Evolutionary conservation across 164 flowering plant genomes (phyloP).

Genomic region (Euptelea pleiosperma): DNA sequence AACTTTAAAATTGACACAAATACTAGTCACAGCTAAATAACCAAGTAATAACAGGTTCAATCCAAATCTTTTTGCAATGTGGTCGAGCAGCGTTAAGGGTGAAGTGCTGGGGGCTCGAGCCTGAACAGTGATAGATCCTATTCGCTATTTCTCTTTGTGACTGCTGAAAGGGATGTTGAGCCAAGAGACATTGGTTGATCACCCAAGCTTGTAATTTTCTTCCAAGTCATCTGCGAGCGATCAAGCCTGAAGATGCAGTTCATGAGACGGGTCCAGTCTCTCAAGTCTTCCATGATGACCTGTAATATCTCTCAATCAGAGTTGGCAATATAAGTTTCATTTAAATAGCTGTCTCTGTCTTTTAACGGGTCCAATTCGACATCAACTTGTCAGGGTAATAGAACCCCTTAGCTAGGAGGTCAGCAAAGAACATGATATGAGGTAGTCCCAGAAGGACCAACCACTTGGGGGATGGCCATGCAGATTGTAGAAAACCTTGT

Average conservation of each 20-base stretch:
- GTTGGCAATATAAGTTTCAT: not conserved
- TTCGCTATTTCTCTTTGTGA: not conserved
- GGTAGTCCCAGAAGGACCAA: no score
- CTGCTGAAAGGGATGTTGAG: not conserved
- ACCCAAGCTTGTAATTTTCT: not conserved
- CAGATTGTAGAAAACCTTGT: no score
- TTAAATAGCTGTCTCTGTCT: no score
- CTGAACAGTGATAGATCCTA: not conserved
- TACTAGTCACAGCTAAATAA: no score
- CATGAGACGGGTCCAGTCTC: no score
- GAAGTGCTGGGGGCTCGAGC: not conserved
- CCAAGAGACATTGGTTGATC: slow-evolving; percentile 1
- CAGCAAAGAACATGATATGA: no score
- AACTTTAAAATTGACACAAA: no score
- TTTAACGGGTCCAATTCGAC: no score
- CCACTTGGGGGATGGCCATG: no score
- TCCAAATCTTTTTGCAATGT: not conserved
- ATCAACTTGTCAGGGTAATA: no score
- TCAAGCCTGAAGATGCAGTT: not conserved
- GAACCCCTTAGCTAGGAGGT: no score
- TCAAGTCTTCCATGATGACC: not conserved
- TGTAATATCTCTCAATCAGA: not conserved
- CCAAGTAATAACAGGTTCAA: slow-evolving; percentile 4
- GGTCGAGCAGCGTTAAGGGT: not conserved
- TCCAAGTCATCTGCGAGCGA: not conserved